These are phyloP conservation scores for Triticum turgidum DNA, from an alignment of 176 grass and related monocot genomes.

Conservation along the genomic window DNA sequence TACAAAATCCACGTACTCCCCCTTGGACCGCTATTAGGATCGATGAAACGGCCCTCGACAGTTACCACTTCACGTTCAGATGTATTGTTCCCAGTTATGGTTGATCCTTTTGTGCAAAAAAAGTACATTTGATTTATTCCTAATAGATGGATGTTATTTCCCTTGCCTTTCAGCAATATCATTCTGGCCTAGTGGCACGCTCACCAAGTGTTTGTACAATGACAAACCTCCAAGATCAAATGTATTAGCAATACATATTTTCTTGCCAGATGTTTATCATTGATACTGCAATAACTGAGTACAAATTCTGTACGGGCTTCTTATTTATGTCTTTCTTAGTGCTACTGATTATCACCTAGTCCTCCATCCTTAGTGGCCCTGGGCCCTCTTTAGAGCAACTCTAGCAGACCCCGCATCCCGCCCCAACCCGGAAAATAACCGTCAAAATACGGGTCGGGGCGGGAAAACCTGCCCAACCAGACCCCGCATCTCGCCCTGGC, in stretches of 20 bases:
- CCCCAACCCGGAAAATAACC: too few relatives aligned
- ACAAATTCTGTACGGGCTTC: background rate
- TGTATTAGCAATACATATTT: background rate
- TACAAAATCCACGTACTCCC: background rate
- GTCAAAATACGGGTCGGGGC: too few relatives aligned
- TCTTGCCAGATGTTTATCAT: background rate
- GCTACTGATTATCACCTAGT: background rate
- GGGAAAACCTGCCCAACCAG: too few relatives aligned
- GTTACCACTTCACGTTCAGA: too few relatives aligned
- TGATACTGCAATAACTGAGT: background rate
- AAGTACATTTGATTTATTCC: background rate
- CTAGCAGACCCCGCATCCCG: too few relatives aligned
- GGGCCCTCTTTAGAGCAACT: background rate
- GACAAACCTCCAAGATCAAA: background rate
- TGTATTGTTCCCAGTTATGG: too few relatives aligned
- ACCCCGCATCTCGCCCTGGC: too few relatives aligned
- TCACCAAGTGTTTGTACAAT: background rate
- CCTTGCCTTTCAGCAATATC: background rate
- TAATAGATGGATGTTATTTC: background rate
- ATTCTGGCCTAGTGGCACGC: background rate
- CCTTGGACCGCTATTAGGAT: background rate
- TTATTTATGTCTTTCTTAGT: background rate
- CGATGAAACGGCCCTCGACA: background rate
- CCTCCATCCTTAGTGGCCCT: background rate
- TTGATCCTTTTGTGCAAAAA: too few relatives aligned